Conservation (phyloP, 495 filamentous ascomycete genomes). For the Extremus antarcticus region DNA sequence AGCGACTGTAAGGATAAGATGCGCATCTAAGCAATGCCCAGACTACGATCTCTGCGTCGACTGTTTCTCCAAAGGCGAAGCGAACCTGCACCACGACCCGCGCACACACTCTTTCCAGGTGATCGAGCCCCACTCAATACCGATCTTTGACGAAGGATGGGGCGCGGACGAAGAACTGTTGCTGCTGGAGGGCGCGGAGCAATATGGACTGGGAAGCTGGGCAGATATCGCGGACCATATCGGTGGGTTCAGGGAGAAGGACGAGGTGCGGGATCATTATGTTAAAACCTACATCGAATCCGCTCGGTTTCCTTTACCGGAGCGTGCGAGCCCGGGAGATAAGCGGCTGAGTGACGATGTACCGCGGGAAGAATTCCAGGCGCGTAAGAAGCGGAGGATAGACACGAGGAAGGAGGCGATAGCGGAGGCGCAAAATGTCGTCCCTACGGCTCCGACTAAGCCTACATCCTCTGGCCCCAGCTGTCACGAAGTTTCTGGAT, state of each 20-base stretch:
- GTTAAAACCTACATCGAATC: constrained; percentile 77
- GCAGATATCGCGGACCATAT: constrained; percentile 97
- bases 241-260: constrained; percentile 83
- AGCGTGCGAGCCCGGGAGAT: constrained; percentile 70
- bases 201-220: constrained; percentile 94
- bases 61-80: constrained; percentile 74
- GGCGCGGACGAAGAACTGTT: constrained; percentile 93
- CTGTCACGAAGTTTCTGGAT: constrained; percentile 95
- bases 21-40: constrained; percentile 67
- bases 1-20: constrained; percentile 61
- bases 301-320: constrained; percentile 71
- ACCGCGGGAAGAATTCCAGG: constrained; percentile 84
- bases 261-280: constrained; percentile 91
- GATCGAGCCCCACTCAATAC: constrained; percentile 95
- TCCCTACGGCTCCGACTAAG: constrained; percentile 71
- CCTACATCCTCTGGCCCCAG: constrained; percentile 86
- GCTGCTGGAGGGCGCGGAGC: constrained; percentile 90
- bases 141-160: constrained; percentile 91
- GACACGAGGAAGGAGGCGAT: constrained; percentile 83
- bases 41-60: constrained; percentile 97
- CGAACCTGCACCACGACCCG: constrained; percentile 72
- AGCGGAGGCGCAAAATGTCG: constrained; percentile 69
- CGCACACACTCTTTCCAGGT: constrained; percentile 77
- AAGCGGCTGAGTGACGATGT: constrained; percentile 63
- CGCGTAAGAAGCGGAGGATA: constrained; percentile 86